Percentiles rank a stretch among this genome's conserved stretches.
phyloP scores from a whole-genome alignment of 2,329 filamentous ascomycete species.

The Trichoderma koningii region DNA sequence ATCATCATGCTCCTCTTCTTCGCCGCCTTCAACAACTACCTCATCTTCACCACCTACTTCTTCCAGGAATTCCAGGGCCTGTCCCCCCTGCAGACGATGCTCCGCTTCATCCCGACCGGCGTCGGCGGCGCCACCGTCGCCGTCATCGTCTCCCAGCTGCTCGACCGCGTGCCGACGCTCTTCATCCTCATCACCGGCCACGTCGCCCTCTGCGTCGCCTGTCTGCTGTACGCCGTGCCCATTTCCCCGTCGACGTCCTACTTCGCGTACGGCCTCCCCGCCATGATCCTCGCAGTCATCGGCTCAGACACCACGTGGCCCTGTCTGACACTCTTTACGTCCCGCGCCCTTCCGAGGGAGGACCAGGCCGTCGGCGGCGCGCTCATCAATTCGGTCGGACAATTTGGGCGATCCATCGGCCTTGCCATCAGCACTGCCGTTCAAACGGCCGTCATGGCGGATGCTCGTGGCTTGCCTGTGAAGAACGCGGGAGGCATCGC shows the following conservation, averaged over 20 bases:
- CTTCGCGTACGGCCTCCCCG: conserved; percentile 67
- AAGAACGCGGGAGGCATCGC: conserved; percentile 47
- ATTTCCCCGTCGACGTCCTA: conserved; percentile 63
- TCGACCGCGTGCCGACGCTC: conserved; percentile 59
- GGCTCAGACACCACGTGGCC: conserved; percentile 70
- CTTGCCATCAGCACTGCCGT: conserved; percentile 66
- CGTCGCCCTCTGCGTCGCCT: conserved; percentile 55
- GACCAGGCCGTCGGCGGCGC: conserved; percentile 70
- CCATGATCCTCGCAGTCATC: conserved; percentile 66
- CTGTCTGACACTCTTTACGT: conserved; percentile 65
- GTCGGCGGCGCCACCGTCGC: conserved; percentile 61
- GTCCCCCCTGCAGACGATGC: conserved; percentile 64
- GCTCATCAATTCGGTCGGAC: conserved; percentile 66
- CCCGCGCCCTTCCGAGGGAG: conserved; percentile 60
- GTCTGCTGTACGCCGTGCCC: conserved; percentile 64
- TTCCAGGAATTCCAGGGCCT: conserved; percentile 68
- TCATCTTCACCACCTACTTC: conserved; percentile 69
- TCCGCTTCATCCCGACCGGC: conserved; percentile 69
- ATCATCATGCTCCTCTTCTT: conserved; percentile 68
- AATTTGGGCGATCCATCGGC: conserved; percentile 66
- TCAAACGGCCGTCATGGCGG: conserved; percentile 62
- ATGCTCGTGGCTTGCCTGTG: conserved; percentile 47
- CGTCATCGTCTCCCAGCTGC: conserved; percentile 56
- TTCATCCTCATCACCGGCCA: conserved; percentile 61
- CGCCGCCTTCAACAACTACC: conserved; percentile 66